Base-by-base conservation (phyloP, 371 early-diverging fungal species). In the Rhizopus delemar region DNA sequence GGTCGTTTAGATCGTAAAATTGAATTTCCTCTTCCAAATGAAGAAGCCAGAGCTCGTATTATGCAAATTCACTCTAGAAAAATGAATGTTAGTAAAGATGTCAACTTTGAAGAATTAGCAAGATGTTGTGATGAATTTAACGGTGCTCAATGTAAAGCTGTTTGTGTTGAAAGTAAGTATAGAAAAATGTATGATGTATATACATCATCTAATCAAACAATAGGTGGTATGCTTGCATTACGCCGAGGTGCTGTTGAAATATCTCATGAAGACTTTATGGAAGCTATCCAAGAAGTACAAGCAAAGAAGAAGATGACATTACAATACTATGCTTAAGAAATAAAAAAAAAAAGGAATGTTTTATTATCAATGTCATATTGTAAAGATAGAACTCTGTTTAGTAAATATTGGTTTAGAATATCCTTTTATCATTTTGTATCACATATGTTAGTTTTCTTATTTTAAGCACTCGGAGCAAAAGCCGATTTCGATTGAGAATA, bases 1-100 rank as follows among this genome's bases (percentile, higher is more conserved):
- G 99, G 99, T 31, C 93, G 99, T 74, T 75, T 99, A 63, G 99
- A 99, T 80, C 90, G 99, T 67, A 99, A 99, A 80, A 99, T 99
- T 62, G 99, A 99, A 81, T 99, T 99, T 77, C 99, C 99, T 29
- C 74, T 95, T 28, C 99, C 99, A 43, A 99, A 96, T 68, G 95
- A 95, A 77, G 98, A 96, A 75, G 99, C 97, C 3, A 89, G 99
- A 56, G 98, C 99, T 5, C 90, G 96, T 49, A 99, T 99, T 69
- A 82, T 99, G 67, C 97, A 98, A 73, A 99, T 99, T 65, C 99
- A 99, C 77, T 95, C 99, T 29, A 90, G 99, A 65, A 99, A 99
- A 80, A 99, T 99, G 99, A 94, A 90, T 41, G 93, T 99, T 38
- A 85, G 86, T 16, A 74, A 85, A n/a, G 90, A 95, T 74, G 98